Evolutionary conservation across 106 monocot genomes (phyloP).

Genomic region (Dioscorea dumetorum): DNA sequence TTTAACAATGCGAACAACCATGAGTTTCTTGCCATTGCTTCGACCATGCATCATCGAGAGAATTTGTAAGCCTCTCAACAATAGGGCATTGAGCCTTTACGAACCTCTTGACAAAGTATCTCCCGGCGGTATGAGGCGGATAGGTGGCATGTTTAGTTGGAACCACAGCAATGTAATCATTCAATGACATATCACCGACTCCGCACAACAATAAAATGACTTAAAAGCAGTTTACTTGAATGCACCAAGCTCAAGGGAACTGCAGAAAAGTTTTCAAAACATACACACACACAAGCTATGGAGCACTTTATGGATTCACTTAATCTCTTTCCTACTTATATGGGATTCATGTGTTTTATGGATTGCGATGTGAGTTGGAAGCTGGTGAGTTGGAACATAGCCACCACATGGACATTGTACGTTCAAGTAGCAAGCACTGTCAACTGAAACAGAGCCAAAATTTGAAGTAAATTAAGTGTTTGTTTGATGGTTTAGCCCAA

Average conservation of each 20-base stretch:
- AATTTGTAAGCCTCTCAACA: constrained; percentile 57
- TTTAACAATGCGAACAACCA: constrained; percentile 44
- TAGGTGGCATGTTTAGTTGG: constrained; percentile 44
- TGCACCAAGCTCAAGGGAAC: too few relatives aligned
- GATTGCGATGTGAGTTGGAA: too few relatives aligned
- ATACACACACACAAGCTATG: too few relatives aligned
- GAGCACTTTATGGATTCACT: too few relatives aligned
- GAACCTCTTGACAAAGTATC: constrained; percentile 52
- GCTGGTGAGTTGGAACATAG: constrained; percentile 10
- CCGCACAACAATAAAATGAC: constrained; percentile 1
- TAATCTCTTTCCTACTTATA: too few relatives aligned
- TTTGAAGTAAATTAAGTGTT: background rate
- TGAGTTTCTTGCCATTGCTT: constrained; percentile 58
- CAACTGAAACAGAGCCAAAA: background rate
- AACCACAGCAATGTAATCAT: constrained; percentile 42
- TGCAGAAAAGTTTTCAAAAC: too few relatives aligned
- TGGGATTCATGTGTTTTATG: too few relatives aligned
- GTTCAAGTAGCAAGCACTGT: constrained; percentile 2
- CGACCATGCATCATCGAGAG: constrained; percentile 73
- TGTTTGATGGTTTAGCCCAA: too few relatives aligned
- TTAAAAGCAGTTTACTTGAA: too few relatives aligned
- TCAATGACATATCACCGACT: constrained; percentile 50
- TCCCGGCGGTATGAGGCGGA: constrained; percentile 56
- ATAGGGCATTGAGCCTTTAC: constrained; percentile 67
- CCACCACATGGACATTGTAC: background rate